phyloP scores from a whole-genome alignment of 768 basidiomycete species.

The Hirschioporus abietinus region DNA sequence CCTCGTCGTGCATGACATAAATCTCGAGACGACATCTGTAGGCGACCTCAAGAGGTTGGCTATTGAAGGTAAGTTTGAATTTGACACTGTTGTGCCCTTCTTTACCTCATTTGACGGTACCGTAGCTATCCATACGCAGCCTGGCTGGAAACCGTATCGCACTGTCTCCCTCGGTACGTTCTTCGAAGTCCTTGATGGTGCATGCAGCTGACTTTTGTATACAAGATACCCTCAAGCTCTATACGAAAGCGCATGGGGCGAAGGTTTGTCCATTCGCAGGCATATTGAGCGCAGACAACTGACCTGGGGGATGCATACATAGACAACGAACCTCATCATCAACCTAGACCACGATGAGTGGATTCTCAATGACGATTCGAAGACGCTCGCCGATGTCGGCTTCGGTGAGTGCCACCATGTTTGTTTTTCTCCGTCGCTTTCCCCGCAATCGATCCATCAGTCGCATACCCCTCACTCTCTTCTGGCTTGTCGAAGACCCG shows the following conservation, averaged over 20 bases:
- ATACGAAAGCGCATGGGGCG: slow-evolving; percentile 90
- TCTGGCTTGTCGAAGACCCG: too few relatives aligned
- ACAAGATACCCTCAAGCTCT: slow-evolving; percentile 89
- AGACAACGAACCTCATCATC: slow-evolving; percentile 98
- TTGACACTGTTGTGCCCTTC: slow-evolving; percentile 10
- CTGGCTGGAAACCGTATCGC: slow-evolving; percentile 88
- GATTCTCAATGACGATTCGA: slow-evolving; percentile 69
- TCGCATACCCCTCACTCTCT: neutral
- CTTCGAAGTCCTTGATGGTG: slow-evolving; percentile 5
- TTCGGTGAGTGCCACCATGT: slow-evolving; percentile 55
- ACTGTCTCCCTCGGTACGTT: slow-evolving; percentile 59
- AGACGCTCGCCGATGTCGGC: slow-evolving; percentile 62
- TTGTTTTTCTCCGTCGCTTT: neutral
- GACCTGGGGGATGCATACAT: slow-evolving; percentile 3
- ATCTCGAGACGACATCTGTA: slow-evolving; percentile 78
- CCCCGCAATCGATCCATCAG: slow-evolving; percentile 2
- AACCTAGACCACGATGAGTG: slow-evolving; percentile 95
- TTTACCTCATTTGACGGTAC: slow-evolving; percentile 9
- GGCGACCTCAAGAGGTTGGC: slow-evolving; percentile 70
- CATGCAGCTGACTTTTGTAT: slow-evolving; percentile 4
- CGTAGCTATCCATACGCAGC: slow-evolving; percentile 63
- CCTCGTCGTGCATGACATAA: slow-evolving; percentile 75
- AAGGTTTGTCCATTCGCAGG: slow-evolving; percentile 50
- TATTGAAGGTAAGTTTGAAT: slow-evolving; percentile 47
- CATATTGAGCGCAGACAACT: slow-evolving; percentile 6